These are phyloP conservation scores for Paracorniculantispora psalliotae DNA, from an alignment of 2,329 filamentous ascomycete genomes.

Conservation along the genomic window DNA sequence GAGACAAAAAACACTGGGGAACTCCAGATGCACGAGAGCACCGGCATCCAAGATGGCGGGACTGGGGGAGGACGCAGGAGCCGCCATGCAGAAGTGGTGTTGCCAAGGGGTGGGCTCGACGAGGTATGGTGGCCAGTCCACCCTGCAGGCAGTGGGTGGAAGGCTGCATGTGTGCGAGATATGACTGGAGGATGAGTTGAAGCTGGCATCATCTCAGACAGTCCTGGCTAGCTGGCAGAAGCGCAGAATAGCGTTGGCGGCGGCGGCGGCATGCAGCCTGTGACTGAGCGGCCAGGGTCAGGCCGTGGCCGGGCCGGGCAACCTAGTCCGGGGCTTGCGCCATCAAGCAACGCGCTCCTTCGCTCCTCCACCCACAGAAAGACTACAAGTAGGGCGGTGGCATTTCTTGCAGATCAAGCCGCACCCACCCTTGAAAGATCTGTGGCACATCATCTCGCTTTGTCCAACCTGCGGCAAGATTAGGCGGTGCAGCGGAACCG, in stretches of 20 bases:
- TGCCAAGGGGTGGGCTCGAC: neutral
- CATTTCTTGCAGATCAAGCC: conserved; percentile 7
- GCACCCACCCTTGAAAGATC: conserved; percentile 24
- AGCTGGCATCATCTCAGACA: conserved; percentile 27
- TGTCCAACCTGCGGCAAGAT: conserved; percentile 15
- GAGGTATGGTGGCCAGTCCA: neutral
- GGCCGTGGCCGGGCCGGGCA: neutral
- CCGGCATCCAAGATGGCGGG: conserved; percentile 31
- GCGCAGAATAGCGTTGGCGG: neutral
- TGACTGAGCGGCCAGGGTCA: neutral
- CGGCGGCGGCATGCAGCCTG: neutral
- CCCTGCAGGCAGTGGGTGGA: neutral
- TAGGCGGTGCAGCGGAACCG: conserved; percentile 13
- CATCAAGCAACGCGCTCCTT: neutral
- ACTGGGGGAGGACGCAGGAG: conserved; percentile 18
- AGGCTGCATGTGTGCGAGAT: conserved; percentile 24
- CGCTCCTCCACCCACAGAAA: neutral
- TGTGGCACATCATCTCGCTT: conserved; percentile 37
- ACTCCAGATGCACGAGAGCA: conserved; percentile 18
- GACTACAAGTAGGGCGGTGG: conserved; percentile 1
- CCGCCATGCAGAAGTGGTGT: neutral
- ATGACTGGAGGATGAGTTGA: conserved; percentile 23
- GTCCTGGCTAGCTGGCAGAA: conserved; percentile 3
- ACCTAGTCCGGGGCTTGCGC: neutral
- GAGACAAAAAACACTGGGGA: conserved; percentile 21